These are phyloP conservation scores for Dendrocalamus sinicus DNA, from an alignment of 176 grass and related monocot genomes.

Conservation along the genomic window DNA sequence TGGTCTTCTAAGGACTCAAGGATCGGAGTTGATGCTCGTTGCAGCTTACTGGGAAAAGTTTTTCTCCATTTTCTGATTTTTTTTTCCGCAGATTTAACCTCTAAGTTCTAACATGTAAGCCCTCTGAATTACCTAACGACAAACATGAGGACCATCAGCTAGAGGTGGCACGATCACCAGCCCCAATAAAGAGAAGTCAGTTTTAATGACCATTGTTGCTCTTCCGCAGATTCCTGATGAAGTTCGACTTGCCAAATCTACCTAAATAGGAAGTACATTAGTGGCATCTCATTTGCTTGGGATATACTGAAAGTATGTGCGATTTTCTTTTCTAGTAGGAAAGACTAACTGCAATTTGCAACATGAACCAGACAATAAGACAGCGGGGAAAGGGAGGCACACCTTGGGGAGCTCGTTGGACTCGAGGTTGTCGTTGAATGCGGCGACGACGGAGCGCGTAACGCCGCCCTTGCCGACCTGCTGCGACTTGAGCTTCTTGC, in stretches of 20 bases:
- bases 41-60: too few species aligned
- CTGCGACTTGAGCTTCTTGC: constrained; percentile 92
- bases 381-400: not conserved
- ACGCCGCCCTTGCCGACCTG: constrained; percentile 88
- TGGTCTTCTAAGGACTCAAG: too few species aligned
- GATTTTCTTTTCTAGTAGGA: not conserved
- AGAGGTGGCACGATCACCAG: not conserved
- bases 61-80: too few species aligned
- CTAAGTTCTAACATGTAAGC: too few species aligned
- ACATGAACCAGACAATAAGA: not conserved
- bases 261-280: not conserved
- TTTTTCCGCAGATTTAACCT: too few species aligned
- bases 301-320: not conserved
- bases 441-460: constrained; percentile 64
- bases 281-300: not conserved
- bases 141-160: not conserved
- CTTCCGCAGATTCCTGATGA: constrained; percentile 4
- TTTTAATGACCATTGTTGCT: not conserved
- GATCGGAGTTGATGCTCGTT: too few species aligned
- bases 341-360: not conserved
- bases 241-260: not conserved
- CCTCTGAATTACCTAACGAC: too few species aligned
- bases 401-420: constrained; percentile 98
- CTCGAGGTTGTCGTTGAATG: constrained; percentile 81
- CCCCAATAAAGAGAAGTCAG: constrained; percentile 6